phyloP scores from a whole-genome alignment of 768 basidiomycete genomes.

The Mycena indigotica region DNA sequence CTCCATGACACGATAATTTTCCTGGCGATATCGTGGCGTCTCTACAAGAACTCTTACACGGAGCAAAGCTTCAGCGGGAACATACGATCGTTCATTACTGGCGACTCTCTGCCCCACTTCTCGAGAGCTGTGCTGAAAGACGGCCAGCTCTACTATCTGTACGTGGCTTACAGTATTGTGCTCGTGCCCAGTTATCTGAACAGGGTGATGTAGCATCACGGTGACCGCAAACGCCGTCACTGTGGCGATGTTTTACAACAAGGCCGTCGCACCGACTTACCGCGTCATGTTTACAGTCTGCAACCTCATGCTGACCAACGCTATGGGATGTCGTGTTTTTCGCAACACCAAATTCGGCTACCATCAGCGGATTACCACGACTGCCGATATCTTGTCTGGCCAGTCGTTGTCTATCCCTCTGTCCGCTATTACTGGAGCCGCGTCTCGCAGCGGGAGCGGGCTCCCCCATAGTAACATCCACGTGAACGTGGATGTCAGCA shows the following conservation, averaged over 20 bases:
- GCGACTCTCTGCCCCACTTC: constrained; percentile 32
- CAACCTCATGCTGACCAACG: constrained; percentile 32
- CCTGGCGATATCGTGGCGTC: constrained; percentile 34
- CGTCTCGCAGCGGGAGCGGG: too few relatives aligned
- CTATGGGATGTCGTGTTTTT: constrained; percentile 38
- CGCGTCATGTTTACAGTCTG: constrained; percentile 28
- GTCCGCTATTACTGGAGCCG: too few relatives aligned
- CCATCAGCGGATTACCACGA: background rate
- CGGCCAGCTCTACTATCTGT: constrained; percentile 44
- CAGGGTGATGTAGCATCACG: constrained; percentile 31
- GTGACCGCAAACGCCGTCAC: constrained; percentile 33
- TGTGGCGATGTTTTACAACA: constrained; percentile 21
- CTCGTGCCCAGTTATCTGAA: background rate
- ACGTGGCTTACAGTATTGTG: constrained; percentile 5
- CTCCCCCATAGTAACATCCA: background rate
- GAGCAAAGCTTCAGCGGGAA: constrained; percentile 5
- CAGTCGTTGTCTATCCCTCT: too few relatives aligned
- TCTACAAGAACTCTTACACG: constrained; percentile 24
- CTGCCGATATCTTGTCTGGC: too few relatives aligned
- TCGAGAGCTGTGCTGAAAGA: constrained; percentile 37
- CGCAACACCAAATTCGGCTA: constrained; percentile 31
- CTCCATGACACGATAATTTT: constrained; percentile 38
- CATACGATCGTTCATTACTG: constrained; percentile 25
- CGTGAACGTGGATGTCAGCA: background rate
- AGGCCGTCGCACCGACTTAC: constrained; percentile 25